Evolutionary conservation across 495 filamentous ascomycete genomes (phyloP), one percentile per base, ranked within the genome.

Genomic region (Filosporella fistucella): DNA sequence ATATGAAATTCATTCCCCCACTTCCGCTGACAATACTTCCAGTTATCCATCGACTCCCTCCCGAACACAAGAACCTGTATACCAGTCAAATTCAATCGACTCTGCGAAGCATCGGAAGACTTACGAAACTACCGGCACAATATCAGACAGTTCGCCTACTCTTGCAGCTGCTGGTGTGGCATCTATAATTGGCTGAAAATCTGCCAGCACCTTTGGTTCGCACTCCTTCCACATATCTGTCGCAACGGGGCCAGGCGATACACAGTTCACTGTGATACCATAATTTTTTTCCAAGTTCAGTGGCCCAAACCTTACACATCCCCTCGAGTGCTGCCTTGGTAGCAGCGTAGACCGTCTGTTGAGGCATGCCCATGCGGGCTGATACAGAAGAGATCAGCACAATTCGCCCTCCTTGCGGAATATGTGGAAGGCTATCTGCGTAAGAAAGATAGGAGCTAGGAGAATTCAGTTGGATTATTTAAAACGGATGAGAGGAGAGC

Each of bases 121-220:
- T 81, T 34, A 48, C 40, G 39, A 24, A 11, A 50, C 51, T 18
- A 54, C 20, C 25, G 45, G 46, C 23, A 42, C 45, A 39, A 54
- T 50, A 25, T 54, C 51, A 16, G 28, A 39, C 13, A 54, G 30
- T 9, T 54, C 51, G 12, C 42, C 51, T 18, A 54, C 45, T 20
- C 51, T 63, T 16, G 66, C 64, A 47, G 72, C 72, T 0, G 81
- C 78, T 49, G 66, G 79, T 45, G 65, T 58, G 8, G 62, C 57
- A n/a, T 42, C 22, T 20, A 50, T 50, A 5, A 36, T 20, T 12
- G 45, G 45, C 17, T 48, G 45, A 41, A 42, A 35, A 20, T 14
- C 22, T 8, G n/a, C 30, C 23, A 66, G 64, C n/a, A 84, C 68
- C 14, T 58, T 60, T 47, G 75, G 70, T 29, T 85, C 45, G 42